These are phyloP conservation scores for Cystobasidiaceae sp. DNA, from an alignment of 1,284 basidiomycete species.

Conservation along the genomic window DNA sequence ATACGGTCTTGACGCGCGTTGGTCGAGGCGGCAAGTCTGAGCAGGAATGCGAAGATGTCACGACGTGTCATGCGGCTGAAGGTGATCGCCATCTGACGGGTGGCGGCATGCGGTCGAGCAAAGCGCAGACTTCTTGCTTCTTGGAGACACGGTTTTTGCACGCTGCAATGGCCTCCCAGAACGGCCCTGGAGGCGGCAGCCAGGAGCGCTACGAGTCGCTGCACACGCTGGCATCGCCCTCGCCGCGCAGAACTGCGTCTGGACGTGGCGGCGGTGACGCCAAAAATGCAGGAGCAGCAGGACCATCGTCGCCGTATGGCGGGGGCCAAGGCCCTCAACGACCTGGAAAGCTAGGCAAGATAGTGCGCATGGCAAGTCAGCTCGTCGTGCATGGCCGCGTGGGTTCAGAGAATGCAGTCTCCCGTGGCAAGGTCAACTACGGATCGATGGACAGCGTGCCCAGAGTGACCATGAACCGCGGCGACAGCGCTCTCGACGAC, in stretches of 20 bases:
- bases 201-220: slow-evolving; percentile 19
- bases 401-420: neutral
- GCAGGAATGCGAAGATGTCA: no score
- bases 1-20: no score
- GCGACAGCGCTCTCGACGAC: slow-evolving; percentile 24
- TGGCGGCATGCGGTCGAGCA: no score
- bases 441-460: slow-evolving; percentile 8
- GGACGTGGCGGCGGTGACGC: neutral
- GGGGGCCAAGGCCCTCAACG: neutral
- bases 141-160: no score
- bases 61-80: no score
- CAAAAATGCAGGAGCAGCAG: neutral
- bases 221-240: slow-evolving; percentile 10
- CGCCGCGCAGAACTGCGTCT: neutral
- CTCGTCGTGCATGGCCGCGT: slow-evolving; percentile 16
- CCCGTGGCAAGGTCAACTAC: slow-evolving; percentile 2
- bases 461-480: neutral
- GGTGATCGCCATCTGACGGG: no score
- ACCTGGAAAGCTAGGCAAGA: slow-evolving; percentile 20
- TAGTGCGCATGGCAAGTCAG: slow-evolving; percentile 27
- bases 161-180: no score
- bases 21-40: no score
- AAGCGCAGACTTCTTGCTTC: no score
- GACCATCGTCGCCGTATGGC: no score
- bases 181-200: neutral